Evolutionary conservation across 1,139 yeast genomes (phyloP), one percentile per base, ranked within the genome.

Genomic region (Pichia sp.): DNA sequence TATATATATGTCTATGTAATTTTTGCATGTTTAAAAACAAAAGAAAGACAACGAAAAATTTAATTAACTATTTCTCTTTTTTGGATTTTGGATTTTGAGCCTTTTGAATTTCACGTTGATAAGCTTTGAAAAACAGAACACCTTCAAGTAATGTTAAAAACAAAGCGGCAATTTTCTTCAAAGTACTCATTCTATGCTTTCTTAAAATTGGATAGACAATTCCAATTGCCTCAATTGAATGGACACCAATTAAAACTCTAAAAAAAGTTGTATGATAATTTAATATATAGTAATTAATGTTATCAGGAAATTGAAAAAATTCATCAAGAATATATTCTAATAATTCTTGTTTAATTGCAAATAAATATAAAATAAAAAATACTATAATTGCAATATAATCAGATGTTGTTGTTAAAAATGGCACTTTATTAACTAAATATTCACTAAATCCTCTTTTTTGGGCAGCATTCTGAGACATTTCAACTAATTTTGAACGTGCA

Each of bases 391-490:
- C 51, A 5, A 47, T 24, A n/a, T 42, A 37, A n/a, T 55, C 53
- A 2, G 31, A 12, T 5, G 43, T 20, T 7, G 40, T 35, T 8
- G 28, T 25, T 3, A 53, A 47, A 10, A 36, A 30, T 6, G 55
- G 49, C 11, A 71, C 69, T 32, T 68, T 69, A 26, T 70, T 71
- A 49, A 87, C 65, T 54, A 71, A 77, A 46, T 70, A 62, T 47
- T 80, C 80, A 2, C 87, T 76, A 55, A 65, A 76, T 1, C 90
- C 89, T 51, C 84, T 76, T 49, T 76, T 71, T 2, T 59, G 63
- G 12, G 96, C 95, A 7, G 92, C 78, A 40, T 71, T 72, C 54
- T 76, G 74, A 30, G 87, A 85, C 86, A 82, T 77, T n/a, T 75
- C 68, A 30, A 81, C 78, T 46, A 87, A 69, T 51, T 74, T 74